Conservation (phyloP, 1,284 basidiomycete genomes). For the Boletellus deceptivus region DNA sequence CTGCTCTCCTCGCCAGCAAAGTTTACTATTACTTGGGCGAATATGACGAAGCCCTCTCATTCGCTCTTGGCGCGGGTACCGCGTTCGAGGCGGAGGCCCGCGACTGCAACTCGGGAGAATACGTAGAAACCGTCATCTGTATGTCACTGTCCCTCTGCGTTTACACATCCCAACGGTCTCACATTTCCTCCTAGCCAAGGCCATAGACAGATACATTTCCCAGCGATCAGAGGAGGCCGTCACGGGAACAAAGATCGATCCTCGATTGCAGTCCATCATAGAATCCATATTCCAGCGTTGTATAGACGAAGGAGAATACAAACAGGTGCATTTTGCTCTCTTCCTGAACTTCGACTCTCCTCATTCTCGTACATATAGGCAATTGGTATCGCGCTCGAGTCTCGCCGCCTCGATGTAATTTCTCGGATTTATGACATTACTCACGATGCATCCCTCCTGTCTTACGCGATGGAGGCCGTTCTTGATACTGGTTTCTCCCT, state of each 20-base stretch:
- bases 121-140: constrained; percentile 93
- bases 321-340: constrained; percentile 60
- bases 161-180: constrained; percentile 6
- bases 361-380: constrained; percentile 51
- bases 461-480: constrained; percentile 89
- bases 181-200: constrained; percentile 63
- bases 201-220: constrained; percentile 88
- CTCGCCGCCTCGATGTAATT: constrained; percentile 83
- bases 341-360: not conserved
- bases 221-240: constrained; percentile 50
- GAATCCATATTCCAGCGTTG: constrained; percentile 85
- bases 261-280: constrained; percentile 77
- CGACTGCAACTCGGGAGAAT: constrained; percentile 71
- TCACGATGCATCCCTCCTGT: constrained; percentile 73
- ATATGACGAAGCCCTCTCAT: constrained; percentile 89
- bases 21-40: constrained; percentile 95
- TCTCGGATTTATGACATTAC: constrained; percentile 72
- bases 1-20: constrained; percentile 90
- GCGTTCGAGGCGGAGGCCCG: constrained; percentile 79
- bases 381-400: constrained; percentile 90
- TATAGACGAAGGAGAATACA: constrained; percentile 83
- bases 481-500: constrained; percentile 82
- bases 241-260: constrained; percentile 63
- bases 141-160: constrained; percentile 36
- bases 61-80: constrained; percentile 86